These are phyloP conservation scores for Mortierella sp. DNA, from an alignment of 371 early-diverging fungal species.

Conservation along the genomic window DNA sequence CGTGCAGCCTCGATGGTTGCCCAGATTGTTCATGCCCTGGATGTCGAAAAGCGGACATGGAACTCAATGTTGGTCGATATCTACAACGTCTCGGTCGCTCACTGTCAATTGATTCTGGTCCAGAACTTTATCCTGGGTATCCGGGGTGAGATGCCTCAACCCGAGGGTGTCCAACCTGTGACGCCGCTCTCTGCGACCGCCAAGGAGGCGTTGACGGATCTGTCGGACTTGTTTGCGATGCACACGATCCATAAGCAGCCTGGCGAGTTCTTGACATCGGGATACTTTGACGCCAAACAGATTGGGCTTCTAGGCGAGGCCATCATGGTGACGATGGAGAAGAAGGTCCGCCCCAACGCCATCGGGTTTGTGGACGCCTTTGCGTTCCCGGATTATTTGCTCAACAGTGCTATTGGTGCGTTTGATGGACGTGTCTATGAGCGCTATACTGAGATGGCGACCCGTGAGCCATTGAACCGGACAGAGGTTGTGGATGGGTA, in stretches of 20 bases:
- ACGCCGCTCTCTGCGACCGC: slow-evolving; percentile 69
- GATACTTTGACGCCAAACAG: slow-evolving; percentile 66
- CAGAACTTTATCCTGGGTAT: slow-evolving; percentile 65
- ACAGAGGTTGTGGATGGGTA: slow-evolving; percentile 70
- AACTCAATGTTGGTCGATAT: slow-evolving; percentile 79
- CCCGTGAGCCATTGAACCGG: slow-evolving; percentile 76
- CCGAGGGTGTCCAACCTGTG: slow-evolving; percentile 69
- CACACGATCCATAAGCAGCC: slow-evolving; percentile 77
- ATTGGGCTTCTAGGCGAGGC: slow-evolving; percentile 64
- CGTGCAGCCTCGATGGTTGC: slow-evolving; percentile 73
- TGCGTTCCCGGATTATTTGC: slow-evolving; percentile 79
- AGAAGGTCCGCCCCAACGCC: slow-evolving; percentile 76
- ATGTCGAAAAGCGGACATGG: slow-evolving; percentile 74
- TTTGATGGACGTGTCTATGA: slow-evolving; percentile 85
- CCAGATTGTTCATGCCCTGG: slow-evolving; percentile 71
- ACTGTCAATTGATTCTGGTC: slow-evolving; percentile 71
- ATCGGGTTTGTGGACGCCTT: slow-evolving; percentile 84
- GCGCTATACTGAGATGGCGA: slow-evolving; percentile 75
- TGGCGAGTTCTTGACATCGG: slow-evolving; percentile 73
- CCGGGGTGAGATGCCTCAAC: slow-evolving; percentile 65
- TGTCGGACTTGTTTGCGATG: slow-evolving; percentile 70
- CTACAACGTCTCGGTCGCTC: slow-evolving; percentile 75
- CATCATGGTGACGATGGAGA: slow-evolving; percentile 67
- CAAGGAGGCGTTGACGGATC: slow-evolving; percentile 69
- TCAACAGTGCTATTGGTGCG: slow-evolving; percentile 81